phyloP scores from a whole-genome alignment of 129 eudicot species.

The Apium graveolens region DNA sequence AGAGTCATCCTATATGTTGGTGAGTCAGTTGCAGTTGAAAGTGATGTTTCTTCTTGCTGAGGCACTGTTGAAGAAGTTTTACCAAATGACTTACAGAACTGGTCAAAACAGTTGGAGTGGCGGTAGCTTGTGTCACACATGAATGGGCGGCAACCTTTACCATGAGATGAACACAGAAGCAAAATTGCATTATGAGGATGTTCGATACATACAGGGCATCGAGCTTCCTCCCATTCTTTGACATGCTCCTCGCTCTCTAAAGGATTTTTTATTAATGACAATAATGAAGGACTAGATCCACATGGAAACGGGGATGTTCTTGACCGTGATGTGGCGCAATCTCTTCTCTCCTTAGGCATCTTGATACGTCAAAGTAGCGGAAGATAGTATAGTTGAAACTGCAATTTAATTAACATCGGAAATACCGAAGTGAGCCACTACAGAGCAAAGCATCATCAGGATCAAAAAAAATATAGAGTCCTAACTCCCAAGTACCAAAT shows the following conservation, averaged over 20 bases:
- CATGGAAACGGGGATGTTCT: conserved; percentile 58
- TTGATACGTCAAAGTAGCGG: conserved; percentile 16
- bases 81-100: conserved; percentile 66
- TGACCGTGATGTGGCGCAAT: conserved; percentile 61
- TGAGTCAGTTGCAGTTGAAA: neutral
- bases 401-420: neutral
- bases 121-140: conserved; percentile 99
- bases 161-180: conserved; percentile 68
- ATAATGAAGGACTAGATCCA: conserved; percentile 44
- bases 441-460: neutral
- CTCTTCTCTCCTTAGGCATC: conserved; percentile 89
- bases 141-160: conserved; percentile 86
- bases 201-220: conserved; percentile 93
- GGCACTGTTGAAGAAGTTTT: conserved; percentile 28
- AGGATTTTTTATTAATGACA: conserved; percentile 29
- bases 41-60: conserved; percentile 20
- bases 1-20: conserved; percentile 12
- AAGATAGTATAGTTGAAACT: neutral
- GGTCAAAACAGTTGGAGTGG: conserved; percentile 94
- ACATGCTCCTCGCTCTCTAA: conserved; percentile 43
- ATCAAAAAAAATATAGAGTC: neutral
- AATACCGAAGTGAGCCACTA: neutral
- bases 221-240: conserved; percentile 88
- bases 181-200: conserved; percentile 96
- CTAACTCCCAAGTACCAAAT: neutral